Evolutionary conservation across 306 rosid species (phyloP), one percentile per base, ranked within the genome.

Genomic region (Vigna trinervia): DNA sequence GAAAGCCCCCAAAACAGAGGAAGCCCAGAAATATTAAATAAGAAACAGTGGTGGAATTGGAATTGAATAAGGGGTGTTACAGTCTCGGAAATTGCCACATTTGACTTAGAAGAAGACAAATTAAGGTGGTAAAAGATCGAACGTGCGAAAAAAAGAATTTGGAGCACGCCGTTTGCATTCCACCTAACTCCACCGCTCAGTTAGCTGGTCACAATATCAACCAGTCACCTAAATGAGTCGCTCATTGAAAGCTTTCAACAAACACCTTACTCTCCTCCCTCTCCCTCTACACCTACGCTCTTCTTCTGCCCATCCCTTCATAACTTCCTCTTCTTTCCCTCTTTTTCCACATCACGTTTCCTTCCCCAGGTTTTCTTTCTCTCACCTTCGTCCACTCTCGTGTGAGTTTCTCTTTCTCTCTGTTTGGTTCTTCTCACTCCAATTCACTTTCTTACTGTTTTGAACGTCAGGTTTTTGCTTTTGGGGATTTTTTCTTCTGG

Each of bases 381-480:
- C 80, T 22, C 73, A 38, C 6, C 48, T 72, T 78, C 88, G 78
- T 0, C 50, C 69, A 14, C 73, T 82, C 46, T 88, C 89, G 0
- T 56, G 97, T 90, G 81, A 87, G 90, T 84, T 54, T 43, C 58
- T 17, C 48, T 30, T 20, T 6, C 1, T 50, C 41, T 75, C 17
- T 50, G 15, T 3, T n/a, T 75, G 15, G n/a, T 34, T 46, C 26
- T 26, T 71, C 20, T 5, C 61, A n/a, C 41, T 41, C 13, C 19
- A 54, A 32, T 8, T 4, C 3, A 8, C 9, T 38, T 60, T 66
- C 48, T 52, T 11, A 11, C 30, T 51, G 41, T 38, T 19, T 54
- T 71, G 8, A 12, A 32, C 30, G 8, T 50, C 1, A 26, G 1
- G 9, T 2, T 1, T 17, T 15, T 43, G 43, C 10, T 30, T 72